These are phyloP conservation scores for Didymellaceae sp. DNA, from an alignment of 2,329 filamentous ascomycete species.

Conservation along the genomic window DNA sequence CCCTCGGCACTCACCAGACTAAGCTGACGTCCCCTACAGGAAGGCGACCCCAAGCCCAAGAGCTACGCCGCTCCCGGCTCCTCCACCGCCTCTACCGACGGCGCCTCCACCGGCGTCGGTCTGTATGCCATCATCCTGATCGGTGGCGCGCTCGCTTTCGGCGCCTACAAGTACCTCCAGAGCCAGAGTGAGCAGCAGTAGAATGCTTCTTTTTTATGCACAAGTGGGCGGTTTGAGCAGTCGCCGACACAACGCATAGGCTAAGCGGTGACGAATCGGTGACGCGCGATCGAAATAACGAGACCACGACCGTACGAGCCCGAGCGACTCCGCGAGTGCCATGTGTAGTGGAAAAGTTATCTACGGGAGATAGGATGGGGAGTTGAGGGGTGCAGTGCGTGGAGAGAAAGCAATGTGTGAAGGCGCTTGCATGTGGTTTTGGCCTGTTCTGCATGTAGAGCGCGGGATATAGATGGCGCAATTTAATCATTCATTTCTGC, in stretches of 20 bases:
- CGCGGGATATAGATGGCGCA: too few species aligned
- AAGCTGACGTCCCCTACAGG: conserved; percentile 47
- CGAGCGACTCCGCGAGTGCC: neutral
- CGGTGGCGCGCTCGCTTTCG: conserved; percentile 78
- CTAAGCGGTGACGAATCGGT: conserved; percentile 1
- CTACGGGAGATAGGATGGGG: too few species aligned
- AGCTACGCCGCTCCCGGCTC: conserved; percentile 58
- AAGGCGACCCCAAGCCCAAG: conserved; percentile 80
- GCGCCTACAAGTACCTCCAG: conserved; percentile 85
- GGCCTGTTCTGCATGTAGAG: too few species aligned
- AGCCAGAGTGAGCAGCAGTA: conserved; percentile 43
- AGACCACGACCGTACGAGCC: neutral
- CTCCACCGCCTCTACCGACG: conserved; percentile 54
- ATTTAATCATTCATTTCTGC: too few species aligned
- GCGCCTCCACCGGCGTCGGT: conserved; percentile 72
- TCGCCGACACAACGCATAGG: neutral
- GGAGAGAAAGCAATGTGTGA: neutral
- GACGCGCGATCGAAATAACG: neutral
- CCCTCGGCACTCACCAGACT: neutral
- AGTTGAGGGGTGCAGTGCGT: neutral
- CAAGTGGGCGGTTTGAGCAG: too few species aligned
- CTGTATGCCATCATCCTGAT: conserved; percentile 82
- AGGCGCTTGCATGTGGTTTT: too few species aligned
- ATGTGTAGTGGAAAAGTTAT: neutral
- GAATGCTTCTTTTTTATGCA: too few species aligned